Evolutionary conservation across 305 asterid species (phyloP).

Genomic region (Coffea humblotiana): DNA sequence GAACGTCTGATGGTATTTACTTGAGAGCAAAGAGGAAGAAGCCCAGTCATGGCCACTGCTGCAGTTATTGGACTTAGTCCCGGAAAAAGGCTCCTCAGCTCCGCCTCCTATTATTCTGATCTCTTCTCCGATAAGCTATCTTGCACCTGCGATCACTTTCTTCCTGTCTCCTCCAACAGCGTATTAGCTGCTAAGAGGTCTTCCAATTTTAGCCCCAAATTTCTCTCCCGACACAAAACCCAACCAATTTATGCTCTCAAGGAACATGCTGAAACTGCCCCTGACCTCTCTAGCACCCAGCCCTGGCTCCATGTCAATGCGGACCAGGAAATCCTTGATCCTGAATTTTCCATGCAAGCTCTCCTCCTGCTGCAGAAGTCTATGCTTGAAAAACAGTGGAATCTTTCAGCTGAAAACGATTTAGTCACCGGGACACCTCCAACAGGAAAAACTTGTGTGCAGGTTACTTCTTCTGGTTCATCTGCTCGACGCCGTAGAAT

Average conservation of each 20-base stretch:
- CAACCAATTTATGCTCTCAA: slow-evolving; percentile 51
- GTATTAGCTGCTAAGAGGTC: slow-evolving; percentile 48
- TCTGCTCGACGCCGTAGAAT: slow-evolving; percentile 78
- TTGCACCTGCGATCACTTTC: slow-evolving; percentile 32
- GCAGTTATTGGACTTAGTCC: slow-evolving; percentile 79
- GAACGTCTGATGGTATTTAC: slow-evolving; percentile 31
- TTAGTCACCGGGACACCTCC: slow-evolving; percentile 7
- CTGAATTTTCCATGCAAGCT: slow-evolving; percentile 55
- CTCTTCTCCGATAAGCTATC: slow-evolving; percentile 51
- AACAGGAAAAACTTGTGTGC: slow-evolving; percentile 26
- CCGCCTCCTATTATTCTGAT: slow-evolving; percentile 58
- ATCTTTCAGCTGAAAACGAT: slow-evolving; percentile 46
- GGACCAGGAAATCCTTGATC: slow-evolving; percentile 33
- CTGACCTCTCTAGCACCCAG: slow-evolving; percentile 37
- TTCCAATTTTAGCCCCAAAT: slow-evolving; percentile 31
- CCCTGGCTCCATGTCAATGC: slow-evolving; percentile 32
- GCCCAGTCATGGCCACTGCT: slow-evolving; percentile 66
- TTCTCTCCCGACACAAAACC: slow-evolving; percentile 33
- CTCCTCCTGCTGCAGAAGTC: slow-evolving; percentile 83
- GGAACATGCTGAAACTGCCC: slow-evolving; percentile 40
- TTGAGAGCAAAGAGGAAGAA: slow-evolving; percentile 20
- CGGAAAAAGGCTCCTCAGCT: slow-evolving; percentile 66
- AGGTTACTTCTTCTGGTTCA: slow-evolving; percentile 60
- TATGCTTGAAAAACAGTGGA: slow-evolving; percentile 96
- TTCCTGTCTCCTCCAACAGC: slow-evolving; percentile 38